Evolutionary conservation across 345 rosid genomes (phyloP).

Genomic region (Rhodamnia rubescens): DNA sequence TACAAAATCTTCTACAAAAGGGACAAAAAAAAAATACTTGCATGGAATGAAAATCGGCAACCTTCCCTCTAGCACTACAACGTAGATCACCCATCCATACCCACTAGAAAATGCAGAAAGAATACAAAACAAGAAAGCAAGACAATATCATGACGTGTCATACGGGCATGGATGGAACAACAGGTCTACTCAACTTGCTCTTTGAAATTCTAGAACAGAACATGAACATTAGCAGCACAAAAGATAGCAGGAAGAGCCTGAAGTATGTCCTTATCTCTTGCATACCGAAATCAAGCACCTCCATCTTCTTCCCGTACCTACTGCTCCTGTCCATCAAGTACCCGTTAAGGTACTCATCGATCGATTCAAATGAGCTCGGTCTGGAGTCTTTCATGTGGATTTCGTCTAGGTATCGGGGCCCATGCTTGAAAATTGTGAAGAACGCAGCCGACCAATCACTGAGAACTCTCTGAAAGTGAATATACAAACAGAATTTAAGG

Average conservation of each 20-base stretch:
- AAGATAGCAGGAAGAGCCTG: constrained; percentile 87
- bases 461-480: constrained; percentile 60
- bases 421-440: constrained; percentile 59
- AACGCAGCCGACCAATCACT: constrained; percentile 86
- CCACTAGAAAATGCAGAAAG: neutral
- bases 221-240: constrained; percentile 74
- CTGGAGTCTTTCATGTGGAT: constrained; percentile 26
- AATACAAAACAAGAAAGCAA: neutral
- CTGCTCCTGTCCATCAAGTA: constrained; percentile 81
- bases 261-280: constrained; percentile 94
- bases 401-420: constrained; percentile 29
- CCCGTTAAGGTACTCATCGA: constrained; percentile 87
- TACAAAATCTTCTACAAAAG: neutral
- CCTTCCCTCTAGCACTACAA: neutral
- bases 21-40: neutral
- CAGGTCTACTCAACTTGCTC: constrained; percentile 52
- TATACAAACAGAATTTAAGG: neutral
- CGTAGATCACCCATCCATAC: neutral
- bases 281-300: constrained; percentile 88
- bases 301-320: constrained; percentile 75
- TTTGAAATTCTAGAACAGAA: constrained; percentile 93
- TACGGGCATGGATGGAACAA: constrained; percentile 26
- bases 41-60: neutral
- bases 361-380: constrained; percentile 59
- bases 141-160: neutral